Percentiles rank a stretch among this genome's conserved stretches.
These are phyloP conservation scores for Leishmania tarentolae DNA, from an alignment of 208 protist species.

Conservation along the genomic window DNA sequence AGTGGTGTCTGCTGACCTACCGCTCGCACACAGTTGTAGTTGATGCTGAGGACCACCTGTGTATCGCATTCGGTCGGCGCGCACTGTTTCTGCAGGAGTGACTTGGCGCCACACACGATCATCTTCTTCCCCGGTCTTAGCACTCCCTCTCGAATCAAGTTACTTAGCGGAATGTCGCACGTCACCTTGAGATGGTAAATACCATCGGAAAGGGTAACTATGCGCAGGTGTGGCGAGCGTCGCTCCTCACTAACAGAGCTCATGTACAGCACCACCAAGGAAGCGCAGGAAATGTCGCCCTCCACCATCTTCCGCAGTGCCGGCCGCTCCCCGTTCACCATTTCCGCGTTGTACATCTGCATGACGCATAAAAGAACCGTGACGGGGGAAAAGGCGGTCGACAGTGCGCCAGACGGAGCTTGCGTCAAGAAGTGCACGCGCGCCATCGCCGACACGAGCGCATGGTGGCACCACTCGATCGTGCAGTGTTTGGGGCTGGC, in stretches of 20 bases:
- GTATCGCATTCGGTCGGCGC: constrained; percentile 58
- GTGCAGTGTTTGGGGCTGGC: constrained; percentile 41
- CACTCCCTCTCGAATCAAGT: constrained; percentile 61
- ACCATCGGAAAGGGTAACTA: constrained; percentile 72
- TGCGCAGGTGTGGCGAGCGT: constrained; percentile 51
- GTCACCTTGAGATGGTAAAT: constrained; percentile 67
- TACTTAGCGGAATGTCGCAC: constrained; percentile 78
- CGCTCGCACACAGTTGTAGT: constrained; percentile 83
- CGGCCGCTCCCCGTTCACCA: constrained; percentile 63
- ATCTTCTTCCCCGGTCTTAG: constrained; percentile 60
- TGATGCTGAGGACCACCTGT: constrained; percentile 54
- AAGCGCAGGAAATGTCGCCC: constrained; percentile 64
- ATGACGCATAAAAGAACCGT: constrained; percentile 58
- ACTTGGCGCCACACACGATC: constrained; percentile 66
- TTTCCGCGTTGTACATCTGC: constrained; percentile 77
- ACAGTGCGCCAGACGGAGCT: not conserved
- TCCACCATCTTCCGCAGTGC: constrained; percentile 71
- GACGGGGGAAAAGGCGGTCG: constrained; percentile 14
- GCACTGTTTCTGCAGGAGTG: constrained; percentile 42
- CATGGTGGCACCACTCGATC: constrained; percentile 56
- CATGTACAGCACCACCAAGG: constrained; percentile 58
- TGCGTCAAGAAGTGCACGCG: constrained; percentile 25
- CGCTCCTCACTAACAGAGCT: constrained; percentile 50
- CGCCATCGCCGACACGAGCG: constrained; percentile 45
- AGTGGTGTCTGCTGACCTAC: constrained; percentile 45